A percentile compares a stretch with the other conserved stretches of the same genome.
phyloP scores from a whole-genome alignment of 257 asterid species.

The Coffea canephora region DNA sequence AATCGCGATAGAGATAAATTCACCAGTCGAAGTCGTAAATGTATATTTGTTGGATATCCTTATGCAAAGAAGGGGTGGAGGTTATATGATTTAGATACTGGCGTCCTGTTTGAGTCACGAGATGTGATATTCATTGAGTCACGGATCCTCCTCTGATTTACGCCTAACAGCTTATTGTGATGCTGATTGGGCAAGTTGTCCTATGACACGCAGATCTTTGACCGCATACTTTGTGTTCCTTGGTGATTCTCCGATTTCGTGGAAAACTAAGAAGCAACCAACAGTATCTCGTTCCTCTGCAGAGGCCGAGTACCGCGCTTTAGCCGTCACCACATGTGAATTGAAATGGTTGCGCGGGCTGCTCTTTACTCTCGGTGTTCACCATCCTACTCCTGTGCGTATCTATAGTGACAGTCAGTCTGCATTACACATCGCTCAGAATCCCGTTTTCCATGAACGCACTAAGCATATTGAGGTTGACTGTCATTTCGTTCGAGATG shows the following conservation, averaged over 20 bases:
- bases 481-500: background rate
- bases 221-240: background rate
- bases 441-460: background rate
- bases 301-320: too few relatives aligned
- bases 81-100: background rate
- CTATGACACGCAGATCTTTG: background rate
- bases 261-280: background rate
- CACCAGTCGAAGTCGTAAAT: background rate
- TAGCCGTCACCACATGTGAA: background rate
- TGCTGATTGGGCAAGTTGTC: constrained; percentile 10
- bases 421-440: background rate
- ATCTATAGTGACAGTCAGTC: background rate
- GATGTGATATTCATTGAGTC: background rate
- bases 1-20: background rate
- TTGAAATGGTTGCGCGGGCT: background rate
- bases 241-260: background rate
- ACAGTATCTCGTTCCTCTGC: background rate
- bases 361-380: background rate
- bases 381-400: background rate
- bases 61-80: background rate
- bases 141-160: background rate
- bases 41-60: background rate
- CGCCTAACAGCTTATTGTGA: background rate
- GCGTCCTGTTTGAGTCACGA: background rate
- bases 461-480: background rate